phyloP scores from a whole-genome alignment of 129 eudicot genomes.

The Dittrichia graveolens region DNA sequence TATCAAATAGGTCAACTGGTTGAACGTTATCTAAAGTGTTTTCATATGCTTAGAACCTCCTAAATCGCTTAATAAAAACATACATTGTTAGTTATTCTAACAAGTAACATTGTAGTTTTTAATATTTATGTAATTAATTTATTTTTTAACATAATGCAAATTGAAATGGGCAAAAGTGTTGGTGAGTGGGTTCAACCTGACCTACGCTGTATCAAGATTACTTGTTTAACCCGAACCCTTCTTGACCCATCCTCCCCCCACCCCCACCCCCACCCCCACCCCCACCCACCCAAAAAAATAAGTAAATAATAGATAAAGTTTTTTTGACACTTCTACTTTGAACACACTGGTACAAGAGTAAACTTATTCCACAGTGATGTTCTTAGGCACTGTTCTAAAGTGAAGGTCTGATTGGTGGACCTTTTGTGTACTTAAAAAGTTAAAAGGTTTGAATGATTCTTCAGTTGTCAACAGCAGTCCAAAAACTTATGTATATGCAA shows the following conservation, averaged over 20 bases:
- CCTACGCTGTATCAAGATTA: not conserved
- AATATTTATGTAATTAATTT: not conserved
- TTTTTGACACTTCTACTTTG: not conserved
- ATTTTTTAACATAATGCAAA: not conserved
- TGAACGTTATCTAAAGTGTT: constrained; percentile 3
- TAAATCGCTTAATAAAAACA: not conserved
- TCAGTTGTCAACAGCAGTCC: not conserved
- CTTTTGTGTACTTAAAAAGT: not conserved
- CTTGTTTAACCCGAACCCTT: not conserved
- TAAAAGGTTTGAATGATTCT: not conserved
- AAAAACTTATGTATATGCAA: not conserved
- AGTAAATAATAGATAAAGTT: no score
- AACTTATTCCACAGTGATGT: constrained; percentile 1
- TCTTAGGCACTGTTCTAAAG: constrained; percentile 11
- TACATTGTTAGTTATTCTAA: not conserved
- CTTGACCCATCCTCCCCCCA: not conserved
- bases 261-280: no score
- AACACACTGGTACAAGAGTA: not conserved
- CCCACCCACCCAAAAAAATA: not conserved
- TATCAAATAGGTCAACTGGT: constrained; percentile 1
- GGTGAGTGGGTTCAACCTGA: not conserved
- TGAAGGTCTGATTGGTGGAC: constrained; percentile 1
- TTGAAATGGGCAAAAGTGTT: not conserved
- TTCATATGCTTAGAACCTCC: not conserved
- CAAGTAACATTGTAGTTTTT: not conserved